A percentile compares a stretch with the other conserved stretches of the same genome.
phyloP scores from a whole-genome alignment of 257 asterid genomes.

The Leonotis leonurus region DNA sequence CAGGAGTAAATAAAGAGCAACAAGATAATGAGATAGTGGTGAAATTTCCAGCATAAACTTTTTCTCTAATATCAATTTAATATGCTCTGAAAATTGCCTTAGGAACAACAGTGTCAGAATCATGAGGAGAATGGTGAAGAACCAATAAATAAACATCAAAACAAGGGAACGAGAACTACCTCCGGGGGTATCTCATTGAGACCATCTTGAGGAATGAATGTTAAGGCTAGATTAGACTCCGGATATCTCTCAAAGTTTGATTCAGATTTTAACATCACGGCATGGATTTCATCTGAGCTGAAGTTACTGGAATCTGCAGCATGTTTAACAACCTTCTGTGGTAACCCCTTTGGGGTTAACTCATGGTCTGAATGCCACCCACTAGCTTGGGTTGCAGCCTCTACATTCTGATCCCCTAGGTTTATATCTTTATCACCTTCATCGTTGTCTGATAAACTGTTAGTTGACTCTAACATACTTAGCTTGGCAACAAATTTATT shows the following conservation, averaged over 20 bases:
- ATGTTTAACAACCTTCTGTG: slow-evolving; percentile 40
- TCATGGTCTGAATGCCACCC: slow-evolving; percentile 72
- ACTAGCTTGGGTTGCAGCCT: slow-evolving; percentile 36
- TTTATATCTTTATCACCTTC: slow-evolving; percentile 63
- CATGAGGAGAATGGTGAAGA: neutral
- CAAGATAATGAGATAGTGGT: slow-evolving; percentile 14
- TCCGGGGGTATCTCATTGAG: slow-evolving; percentile 82
- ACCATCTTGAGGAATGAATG: slow-evolving; percentile 53
- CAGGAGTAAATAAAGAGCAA: slow-evolving; percentile 1
- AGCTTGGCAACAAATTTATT: slow-evolving; percentile 43
- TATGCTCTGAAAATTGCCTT: neutral
- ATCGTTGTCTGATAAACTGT: slow-evolving; percentile 77
- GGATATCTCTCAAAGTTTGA: slow-evolving; percentile 32
- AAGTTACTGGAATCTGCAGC: slow-evolving; percentile 38
- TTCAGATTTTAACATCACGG: slow-evolving; percentile 33
- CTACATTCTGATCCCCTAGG: slow-evolving; percentile 39
- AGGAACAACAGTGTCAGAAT: neutral
- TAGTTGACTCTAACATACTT: slow-evolving; percentile 55
- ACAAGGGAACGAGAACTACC: slow-evolving; percentile 41
- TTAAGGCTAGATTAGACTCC: slow-evolving; percentile 43
- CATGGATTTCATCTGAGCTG: slow-evolving; percentile 35
- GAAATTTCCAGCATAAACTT: neutral
- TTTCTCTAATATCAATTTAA: slow-evolving; percentile 2
- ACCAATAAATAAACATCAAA: neutral
- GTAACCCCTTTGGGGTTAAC: slow-evolving; percentile 44